Evolutionary conservation across 2,329 filamentous ascomycete species (phyloP).

Genomic region (Immersiporthe knoxdaviesiana): DNA sequence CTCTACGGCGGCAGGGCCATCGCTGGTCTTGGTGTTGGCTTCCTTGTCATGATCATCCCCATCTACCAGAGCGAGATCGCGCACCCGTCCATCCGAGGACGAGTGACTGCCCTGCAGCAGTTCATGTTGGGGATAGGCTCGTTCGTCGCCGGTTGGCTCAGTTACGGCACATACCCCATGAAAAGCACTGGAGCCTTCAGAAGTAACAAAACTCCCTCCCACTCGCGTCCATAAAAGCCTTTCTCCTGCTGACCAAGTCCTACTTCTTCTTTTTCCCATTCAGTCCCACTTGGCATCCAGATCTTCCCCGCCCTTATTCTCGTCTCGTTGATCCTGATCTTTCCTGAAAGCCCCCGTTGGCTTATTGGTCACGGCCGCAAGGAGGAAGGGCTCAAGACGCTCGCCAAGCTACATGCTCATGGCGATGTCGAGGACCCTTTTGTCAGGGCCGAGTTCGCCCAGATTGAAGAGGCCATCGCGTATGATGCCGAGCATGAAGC

Average conservation of each 20-base stretch:
- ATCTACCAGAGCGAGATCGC: constrained; percentile 80
- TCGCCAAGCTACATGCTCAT: constrained; percentile 71
- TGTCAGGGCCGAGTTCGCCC: constrained; percentile 72
- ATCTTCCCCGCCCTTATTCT: constrained; percentile 67
- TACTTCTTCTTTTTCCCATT: background rate
- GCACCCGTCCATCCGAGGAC: constrained; percentile 76
- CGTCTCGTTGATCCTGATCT: constrained; percentile 66
- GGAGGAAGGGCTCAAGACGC: constrained; percentile 66
- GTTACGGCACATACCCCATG: constrained; percentile 58
- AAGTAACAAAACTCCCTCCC: constrained; percentile 12
- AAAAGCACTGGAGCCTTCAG: constrained; percentile 38
- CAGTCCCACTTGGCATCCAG: constrained; percentile 51
- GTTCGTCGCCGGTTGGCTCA: constrained; percentile 73
- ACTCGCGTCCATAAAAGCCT: background rate
- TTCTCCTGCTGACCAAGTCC: background rate
- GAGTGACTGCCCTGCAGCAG: constrained; percentile 76
- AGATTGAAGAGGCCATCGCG: constrained; percentile 64
- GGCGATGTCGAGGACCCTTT: constrained; percentile 68
- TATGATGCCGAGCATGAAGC: constrained; percentile 70
- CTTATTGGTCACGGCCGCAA: constrained; percentile 72
- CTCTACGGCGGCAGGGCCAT: constrained; percentile 72
- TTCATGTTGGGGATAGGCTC: constrained; percentile 82
- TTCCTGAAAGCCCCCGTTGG: constrained; percentile 76
- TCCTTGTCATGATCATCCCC: constrained; percentile 50
- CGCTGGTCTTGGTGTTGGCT: constrained; percentile 64